Evolutionary conservation across 1,139 yeast species (phyloP), one percentile per base, ranked within the genome.

Genomic region (Nakaseomyces delphensis): DNA sequence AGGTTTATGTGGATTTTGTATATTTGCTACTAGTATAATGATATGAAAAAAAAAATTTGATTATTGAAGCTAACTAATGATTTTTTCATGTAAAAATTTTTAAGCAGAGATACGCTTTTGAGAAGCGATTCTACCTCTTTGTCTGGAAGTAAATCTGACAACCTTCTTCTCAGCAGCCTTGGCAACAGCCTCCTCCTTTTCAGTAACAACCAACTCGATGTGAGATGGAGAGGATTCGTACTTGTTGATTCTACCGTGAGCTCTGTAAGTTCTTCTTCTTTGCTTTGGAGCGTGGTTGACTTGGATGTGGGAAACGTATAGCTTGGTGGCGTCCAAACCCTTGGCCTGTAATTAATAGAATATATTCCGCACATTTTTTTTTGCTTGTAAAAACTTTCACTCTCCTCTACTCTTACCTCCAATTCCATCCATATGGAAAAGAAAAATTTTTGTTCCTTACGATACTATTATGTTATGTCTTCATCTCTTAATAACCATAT

Each of bases 231-330:
- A 79, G 54, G 96, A 85, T 77, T 86, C 93, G 89, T 86, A 91
- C 65, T 96, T 95, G 76, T 89, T 91, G 71, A 87, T 85, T 82
- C 97, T 89, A 84, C 99, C 99, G 83, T 91, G 98, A 66, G 98
- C 98, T 83, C 99, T 91, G 96, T 78, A 93, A 69, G 98, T 91
- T 79, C 99, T 87, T 79, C 98, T 91, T 81, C 98, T 93, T 79
- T 86, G 95, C 79, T 87, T 87, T 76, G 98, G 98, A 66, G 98
- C 98, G 73, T 87, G 96, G 95, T 91, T 93, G 67, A 91, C 98
- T 80, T 93, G 98, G 69, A 93, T 89, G 85, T 91, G 97, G 64
- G 95, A 81, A 68, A 91, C 79, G 75, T 82, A 83, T 71, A 91
- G 83, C 71, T 83, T 85, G 65, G 93, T 78, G 64, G 84, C 79